Evolutionary conservation across 2,329 filamentous ascomycete genomes (phyloP).

Genomic region (Talaromyces amestolkiae): DNA sequence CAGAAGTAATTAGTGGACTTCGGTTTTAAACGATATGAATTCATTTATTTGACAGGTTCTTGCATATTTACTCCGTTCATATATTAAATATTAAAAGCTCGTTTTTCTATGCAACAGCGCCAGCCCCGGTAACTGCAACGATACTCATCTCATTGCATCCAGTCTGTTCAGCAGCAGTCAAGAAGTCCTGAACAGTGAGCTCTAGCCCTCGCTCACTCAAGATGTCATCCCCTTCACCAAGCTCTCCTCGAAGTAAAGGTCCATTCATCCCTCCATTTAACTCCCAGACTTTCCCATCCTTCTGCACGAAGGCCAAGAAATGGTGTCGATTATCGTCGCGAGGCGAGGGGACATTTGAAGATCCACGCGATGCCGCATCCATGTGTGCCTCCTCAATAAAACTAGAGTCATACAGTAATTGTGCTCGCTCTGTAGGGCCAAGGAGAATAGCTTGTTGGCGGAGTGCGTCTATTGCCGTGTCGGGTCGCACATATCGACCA

Average conservation of each 20-base stretch:
- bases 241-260: constrained; percentile 29
- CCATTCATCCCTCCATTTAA: constrained; percentile 34
- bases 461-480: constrained; percentile 6
- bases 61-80: neutral
- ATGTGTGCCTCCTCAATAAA: constrained; percentile 16
- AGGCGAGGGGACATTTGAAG: constrained; percentile 10
- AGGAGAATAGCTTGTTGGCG: constrained; percentile 7
- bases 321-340: constrained; percentile 19
- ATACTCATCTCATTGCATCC: constrained; percentile 13
- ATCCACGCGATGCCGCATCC: constrained; percentile 8
- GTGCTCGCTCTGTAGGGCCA: constrained; percentile 2
- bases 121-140: constrained; percentile 10
- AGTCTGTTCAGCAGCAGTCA: constrained; percentile 12
- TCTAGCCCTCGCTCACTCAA: constrained; percentile 30
- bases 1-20: neutral
- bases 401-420: constrained; percentile 16
- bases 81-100: neutral
- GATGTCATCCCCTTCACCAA: constrained; percentile 32
- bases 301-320: constrained; percentile 37
- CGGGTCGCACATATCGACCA: neutral
- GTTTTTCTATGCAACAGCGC: neutral
- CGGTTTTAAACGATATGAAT: no score
- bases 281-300: constrained; percentile 35
- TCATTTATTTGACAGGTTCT: neutral
- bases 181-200: constrained; percentile 24